Conservation (phyloP, 1,284 basidiomycete genomes). For the Dichomitus squalens region DNA sequence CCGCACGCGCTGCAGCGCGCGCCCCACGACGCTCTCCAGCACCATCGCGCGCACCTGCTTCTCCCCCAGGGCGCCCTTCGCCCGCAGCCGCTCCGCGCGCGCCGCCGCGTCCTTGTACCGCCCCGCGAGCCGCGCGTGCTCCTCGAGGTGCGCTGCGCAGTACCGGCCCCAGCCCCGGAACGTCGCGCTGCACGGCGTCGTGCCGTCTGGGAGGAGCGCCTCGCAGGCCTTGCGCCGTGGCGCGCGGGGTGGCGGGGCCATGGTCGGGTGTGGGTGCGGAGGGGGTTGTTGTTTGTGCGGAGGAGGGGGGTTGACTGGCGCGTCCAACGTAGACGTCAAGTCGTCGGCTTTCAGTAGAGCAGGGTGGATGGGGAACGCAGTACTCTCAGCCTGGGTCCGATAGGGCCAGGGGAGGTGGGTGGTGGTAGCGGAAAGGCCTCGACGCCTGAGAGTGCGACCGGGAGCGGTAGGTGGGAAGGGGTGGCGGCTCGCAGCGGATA, state of each 20-base stretch:
- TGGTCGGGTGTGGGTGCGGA: neutral
- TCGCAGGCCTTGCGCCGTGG: slow-evolving; percentile 12
- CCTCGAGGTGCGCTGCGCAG: slow-evolving; percentile 9
- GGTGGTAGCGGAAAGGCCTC: slow-evolving; percentile 1
- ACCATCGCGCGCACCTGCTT: slow-evolving; percentile 7
- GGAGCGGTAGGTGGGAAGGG: too few relatives aligned
- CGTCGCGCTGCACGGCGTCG: slow-evolving; percentile 9
- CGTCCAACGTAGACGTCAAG: too few relatives aligned
- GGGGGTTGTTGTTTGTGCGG: neutral
- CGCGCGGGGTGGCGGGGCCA: slow-evolving; percentile 7
- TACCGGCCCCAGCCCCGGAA: slow-evolving; percentile 13
- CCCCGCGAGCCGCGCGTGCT: slow-evolving; percentile 9
- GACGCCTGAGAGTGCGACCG: neutral
- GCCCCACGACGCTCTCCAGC: neutral
- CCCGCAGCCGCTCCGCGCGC: slow-evolving; percentile 10
- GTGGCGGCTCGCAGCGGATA: too few relatives aligned
- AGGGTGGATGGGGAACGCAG: neutral
- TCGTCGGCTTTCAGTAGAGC: neutral
- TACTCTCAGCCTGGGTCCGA: neutral
- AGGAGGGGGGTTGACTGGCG: neutral
- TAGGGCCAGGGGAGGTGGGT: neutral
- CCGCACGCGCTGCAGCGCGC: slow-evolving; percentile 6
- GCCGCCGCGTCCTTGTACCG: slow-evolving; percentile 10
- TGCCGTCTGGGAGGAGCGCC: slow-evolving; percentile 9
- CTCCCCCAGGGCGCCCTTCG: slow-evolving; percentile 1